A percentile compares a stretch with the other conserved stretches of the same genome.
phyloP scores from a whole-genome alignment of 1,284 basidiomycete genomes.

The Irpex lacteus region DNA sequence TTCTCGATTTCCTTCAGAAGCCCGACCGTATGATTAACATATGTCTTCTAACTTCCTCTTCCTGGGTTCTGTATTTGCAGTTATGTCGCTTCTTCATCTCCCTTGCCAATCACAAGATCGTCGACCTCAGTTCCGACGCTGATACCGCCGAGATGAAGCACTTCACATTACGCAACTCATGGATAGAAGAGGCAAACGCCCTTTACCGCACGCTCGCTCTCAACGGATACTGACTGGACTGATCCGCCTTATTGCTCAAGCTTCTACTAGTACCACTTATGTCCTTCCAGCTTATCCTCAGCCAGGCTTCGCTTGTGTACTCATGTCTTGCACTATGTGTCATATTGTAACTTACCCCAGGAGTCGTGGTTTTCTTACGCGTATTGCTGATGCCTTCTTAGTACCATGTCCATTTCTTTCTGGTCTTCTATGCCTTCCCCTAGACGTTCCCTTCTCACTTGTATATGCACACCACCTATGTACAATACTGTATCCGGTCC shows the following conservation, averaged over 20 bases:
- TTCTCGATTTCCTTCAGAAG: not conserved
- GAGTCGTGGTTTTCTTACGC: not conserved
- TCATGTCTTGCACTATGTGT: not conserved
- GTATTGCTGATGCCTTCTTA: not conserved
- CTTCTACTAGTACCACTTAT: not conserved
- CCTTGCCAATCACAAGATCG: slow-evolving; percentile 59
- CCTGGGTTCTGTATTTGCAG: slow-evolving; percentile 31
- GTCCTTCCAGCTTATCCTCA: too few relatives aligned
- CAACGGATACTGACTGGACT: not conserved
- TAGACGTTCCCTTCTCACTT: slow-evolving; percentile 7
- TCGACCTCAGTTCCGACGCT: slow-evolving; percentile 57
- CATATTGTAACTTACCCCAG: not conserved
- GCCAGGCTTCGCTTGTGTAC: too few relatives aligned
- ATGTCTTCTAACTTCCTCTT: not conserved
- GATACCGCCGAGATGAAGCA: slow-evolving; percentile 73
- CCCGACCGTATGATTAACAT: not conserved
- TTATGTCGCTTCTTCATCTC: slow-evolving; percentile 75
- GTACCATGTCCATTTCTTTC: not conserved
- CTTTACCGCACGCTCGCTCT: slow-evolving; percentile 60
- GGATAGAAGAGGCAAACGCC: slow-evolving; percentile 70
- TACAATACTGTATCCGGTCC: slow-evolving; percentile 3
- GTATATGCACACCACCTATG: slow-evolving; percentile 19
- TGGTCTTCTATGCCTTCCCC: not conserved
- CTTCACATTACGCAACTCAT: slow-evolving; percentile 65
- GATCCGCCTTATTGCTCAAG: not conserved